A percentile compares a stretch with the other conserved stretches of the same genome.
Conservation (phyloP, 345 rosid species). For the Noccaea caerulescens region DNA sequence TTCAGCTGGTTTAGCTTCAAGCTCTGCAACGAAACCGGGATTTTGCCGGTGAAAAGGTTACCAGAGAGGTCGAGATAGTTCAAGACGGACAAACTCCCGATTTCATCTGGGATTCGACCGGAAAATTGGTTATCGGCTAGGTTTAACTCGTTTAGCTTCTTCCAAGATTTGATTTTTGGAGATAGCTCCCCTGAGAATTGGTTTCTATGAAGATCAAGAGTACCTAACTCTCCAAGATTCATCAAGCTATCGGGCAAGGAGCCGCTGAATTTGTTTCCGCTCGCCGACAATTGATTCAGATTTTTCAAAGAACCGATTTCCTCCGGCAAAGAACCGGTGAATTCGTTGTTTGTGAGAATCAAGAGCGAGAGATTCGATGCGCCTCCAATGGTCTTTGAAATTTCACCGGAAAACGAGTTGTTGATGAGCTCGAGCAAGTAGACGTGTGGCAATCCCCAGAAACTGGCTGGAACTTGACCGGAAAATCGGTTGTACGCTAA, state of each 20-base stretch:
- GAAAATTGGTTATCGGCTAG: conserved; percentile 64
- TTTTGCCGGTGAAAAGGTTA: conserved; percentile 64
- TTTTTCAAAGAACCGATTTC: conserved; percentile 69
- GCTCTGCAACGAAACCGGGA: conserved; percentile 74
- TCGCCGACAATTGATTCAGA: conserved; percentile 61
- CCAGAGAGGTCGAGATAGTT: conserved; percentile 89
- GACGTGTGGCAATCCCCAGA: conserved; percentile 93
- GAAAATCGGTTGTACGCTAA: conserved; percentile 70
- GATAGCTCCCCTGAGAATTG: conserved; percentile 75
- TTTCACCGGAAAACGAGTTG: conserved; percentile 70
- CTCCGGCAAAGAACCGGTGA: conserved; percentile 71
- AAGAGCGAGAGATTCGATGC: conserved; percentile 73
- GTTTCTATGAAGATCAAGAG: conserved; percentile 77
- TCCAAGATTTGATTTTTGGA: conserved; percentile 60
- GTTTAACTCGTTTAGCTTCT: conserved; percentile 82
- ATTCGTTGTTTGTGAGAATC: conserved; percentile 63
- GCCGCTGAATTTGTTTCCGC: conserved; percentile 68
- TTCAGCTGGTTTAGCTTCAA: conserved; percentile 91
- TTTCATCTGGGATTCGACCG: conserved; percentile 68
- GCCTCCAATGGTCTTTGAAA: conserved; percentile 59
- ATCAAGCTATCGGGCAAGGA: conserved; percentile 66
- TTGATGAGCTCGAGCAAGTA: conserved; percentile 66
- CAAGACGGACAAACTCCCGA: conserved; percentile 73
- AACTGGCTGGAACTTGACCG: conserved; percentile 69
- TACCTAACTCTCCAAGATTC: conserved; percentile 61